phyloP scores from a whole-genome alignment of 2,329 filamentous ascomycete species.

The Elsinoe ampelina region DNA sequence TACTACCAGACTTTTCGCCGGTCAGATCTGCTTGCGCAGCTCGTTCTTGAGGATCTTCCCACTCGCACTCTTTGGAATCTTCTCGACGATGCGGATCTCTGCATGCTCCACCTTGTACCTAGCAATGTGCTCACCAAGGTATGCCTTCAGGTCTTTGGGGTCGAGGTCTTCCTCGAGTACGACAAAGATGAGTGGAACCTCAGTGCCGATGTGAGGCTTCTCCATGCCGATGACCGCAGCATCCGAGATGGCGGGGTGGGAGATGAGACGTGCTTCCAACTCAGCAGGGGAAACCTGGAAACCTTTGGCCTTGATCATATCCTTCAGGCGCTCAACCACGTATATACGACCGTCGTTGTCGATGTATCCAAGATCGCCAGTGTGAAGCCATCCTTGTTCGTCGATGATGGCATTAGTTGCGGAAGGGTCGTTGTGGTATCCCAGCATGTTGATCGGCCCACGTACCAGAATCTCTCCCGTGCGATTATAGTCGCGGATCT shows the following conservation, averaged over 20 bases:
- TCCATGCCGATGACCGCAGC: conserved; percentile 22
- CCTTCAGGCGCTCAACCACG: conserved; percentile 27
- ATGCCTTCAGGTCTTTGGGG: conserved; percentile 23
- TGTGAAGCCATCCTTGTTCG: conserved; percentile 18
- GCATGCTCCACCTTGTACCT: conserved; percentile 28
- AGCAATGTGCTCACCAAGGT: conserved; percentile 26
- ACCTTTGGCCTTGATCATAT: conserved; percentile 29
- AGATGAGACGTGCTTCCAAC: conserved; percentile 24
- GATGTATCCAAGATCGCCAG: conserved; percentile 35
- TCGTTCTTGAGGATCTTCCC: conserved; percentile 25
- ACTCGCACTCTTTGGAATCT: conserved; percentile 25
- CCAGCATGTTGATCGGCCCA: conserved; percentile 32
- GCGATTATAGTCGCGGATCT: conserved; percentile 22
- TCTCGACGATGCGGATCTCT: conserved; percentile 21
- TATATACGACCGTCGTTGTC: conserved; percentile 23
- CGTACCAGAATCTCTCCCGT: conserved; percentile 36
- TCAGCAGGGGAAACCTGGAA: conserved; percentile 29
- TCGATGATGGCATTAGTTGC: conserved; percentile 19
- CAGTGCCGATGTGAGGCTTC: conserved; percentile 18
- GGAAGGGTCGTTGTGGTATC: conserved; percentile 27
- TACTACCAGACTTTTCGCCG: background rate
- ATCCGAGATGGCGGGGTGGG: conserved; percentile 21
- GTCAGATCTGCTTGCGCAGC: conserved; percentile 9
- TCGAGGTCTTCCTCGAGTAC: conserved; percentile 16
- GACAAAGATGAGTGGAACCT: conserved; percentile 19